Conservation (phyloP, 1,284 basidiomycete species). For the Naganishia cerealis region DNA sequence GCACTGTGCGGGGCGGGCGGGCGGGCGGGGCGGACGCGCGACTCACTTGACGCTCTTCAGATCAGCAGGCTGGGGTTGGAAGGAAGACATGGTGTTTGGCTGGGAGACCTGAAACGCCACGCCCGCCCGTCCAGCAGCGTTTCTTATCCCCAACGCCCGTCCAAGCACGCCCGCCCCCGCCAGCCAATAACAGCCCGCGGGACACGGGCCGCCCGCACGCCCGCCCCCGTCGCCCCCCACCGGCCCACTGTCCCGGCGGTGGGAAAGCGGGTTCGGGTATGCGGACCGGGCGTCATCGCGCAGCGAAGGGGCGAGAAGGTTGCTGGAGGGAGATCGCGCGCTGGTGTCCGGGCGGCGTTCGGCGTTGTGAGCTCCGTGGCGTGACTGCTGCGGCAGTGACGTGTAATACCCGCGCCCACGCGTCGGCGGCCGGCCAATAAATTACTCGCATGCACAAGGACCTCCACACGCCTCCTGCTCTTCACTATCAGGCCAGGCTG, state of each 20-base stretch:
- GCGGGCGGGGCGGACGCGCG: neutral
- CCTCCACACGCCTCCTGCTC: no score
- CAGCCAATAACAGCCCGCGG: neutral
- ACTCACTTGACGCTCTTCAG: conserved; percentile 50
- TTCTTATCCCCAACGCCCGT: neutral
- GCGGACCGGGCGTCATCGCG: neutral
- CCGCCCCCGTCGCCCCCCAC: no score
- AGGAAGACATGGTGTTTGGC: conserved; percentile 51
- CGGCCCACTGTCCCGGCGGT: neutral
- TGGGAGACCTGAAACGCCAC: no score
- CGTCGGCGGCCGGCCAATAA: no score
- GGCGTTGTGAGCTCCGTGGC: no score
- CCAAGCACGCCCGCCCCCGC: neutral
- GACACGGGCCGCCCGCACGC: no score
- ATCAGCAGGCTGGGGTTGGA: conserved; percentile 59
- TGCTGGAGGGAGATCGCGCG: neutral
- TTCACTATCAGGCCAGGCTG: no score
- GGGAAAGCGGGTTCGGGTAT: neutral
- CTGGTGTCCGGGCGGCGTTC: no score
- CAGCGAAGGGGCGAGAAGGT: conserved; percentile 1
- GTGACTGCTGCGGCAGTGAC: no score
- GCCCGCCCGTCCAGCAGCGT: neutral
- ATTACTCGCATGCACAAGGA: no score
- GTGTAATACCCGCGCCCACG: no score
- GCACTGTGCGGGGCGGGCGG: neutral